Evolutionary conservation across 768 basidiomycete genomes (phyloP), one percentile per base, ranked within the genome.

Genomic region (Trametes cingulata): DNA sequence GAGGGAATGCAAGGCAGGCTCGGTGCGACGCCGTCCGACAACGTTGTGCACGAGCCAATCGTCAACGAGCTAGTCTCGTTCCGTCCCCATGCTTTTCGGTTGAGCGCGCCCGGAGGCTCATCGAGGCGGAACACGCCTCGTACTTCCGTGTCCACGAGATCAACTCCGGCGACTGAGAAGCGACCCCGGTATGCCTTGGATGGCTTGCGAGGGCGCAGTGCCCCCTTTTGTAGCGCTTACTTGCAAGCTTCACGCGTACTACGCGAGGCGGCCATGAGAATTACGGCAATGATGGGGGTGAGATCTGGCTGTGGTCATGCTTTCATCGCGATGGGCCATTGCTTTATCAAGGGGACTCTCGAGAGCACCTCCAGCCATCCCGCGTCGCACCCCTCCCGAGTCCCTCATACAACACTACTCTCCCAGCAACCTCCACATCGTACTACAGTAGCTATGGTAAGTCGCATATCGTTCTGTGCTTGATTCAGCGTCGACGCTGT

Each of bases 251-350:
- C 48, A 49, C 48, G 48, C 48, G 19, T 20, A 3, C 48, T n/a
- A 36, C 48, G 48, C 48, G 48, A 49, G 48, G 48, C 48, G 43
- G 48, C 48, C 48, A 35, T 49, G 48, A 49, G 48, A 33, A 35
- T 49, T 35, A 35, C 48, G 48, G 48, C 48, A 49, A 20, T 35
- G 24, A 29, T 24, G 29, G 17, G 48, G 48, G 19, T 27, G n/a
- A n/a, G 29, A 17, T 17, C 33, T 36, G 17, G 29, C 5, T 17
- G 17, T 35, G 33, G 48, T 17, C 10, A 17, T 7, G 48, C 48
- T 12, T 25, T n/a, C 48, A 49, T 49, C 48, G 48, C 48, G 48
- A 49, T 49, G 48, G n/a, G 33, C 48, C 48, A 49, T 49, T 33
- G 48, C 29, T 29, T 36, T 49, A 35, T 35, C 33, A 29, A 49